These are phyloP conservation scores for Calycina marina DNA, from an alignment of 2,329 filamentous ascomycete genomes.

Conservation along the genomic window DNA sequence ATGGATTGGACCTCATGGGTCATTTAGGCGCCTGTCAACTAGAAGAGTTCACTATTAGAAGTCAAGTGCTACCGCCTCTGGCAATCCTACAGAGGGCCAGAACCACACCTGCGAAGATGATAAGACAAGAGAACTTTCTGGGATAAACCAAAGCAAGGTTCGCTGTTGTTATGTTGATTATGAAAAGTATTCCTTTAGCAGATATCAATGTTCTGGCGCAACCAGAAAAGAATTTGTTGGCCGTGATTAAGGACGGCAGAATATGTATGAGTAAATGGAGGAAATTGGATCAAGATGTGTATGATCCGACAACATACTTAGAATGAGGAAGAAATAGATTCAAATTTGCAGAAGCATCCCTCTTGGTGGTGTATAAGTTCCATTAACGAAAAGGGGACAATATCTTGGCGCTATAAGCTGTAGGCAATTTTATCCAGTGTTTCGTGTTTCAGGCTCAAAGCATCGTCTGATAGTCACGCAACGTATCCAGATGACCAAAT, in stretches of 20 bases:
- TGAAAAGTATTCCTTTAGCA: conserved; percentile 38
- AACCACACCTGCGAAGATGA: conserved; percentile 34
- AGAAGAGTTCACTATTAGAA: conserved; percentile 32
- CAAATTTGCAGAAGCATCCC: no score
- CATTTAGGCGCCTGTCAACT: conserved; percentile 33
- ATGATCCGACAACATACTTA: no score
- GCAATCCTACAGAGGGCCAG: conserved; percentile 36
- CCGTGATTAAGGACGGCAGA: conserved; percentile 39
- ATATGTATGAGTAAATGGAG: conserved; percentile 21
- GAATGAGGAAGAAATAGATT: no score
- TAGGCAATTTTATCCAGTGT: no score
- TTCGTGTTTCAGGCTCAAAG: not conserved
- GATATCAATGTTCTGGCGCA: conserved; percentile 34
- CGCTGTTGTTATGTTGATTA: conserved; percentile 36
- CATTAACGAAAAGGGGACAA: no score
- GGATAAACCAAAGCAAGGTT: conserved; percentile 36
- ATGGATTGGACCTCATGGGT: conserved; percentile 38
- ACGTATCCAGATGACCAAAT: not conserved
- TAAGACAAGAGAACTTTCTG: conserved; percentile 30
- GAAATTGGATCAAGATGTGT: no score
- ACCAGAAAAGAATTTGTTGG: conserved; percentile 32
- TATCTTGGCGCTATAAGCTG: no score
- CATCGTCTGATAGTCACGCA: not conserved
- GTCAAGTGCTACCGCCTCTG: conserved; percentile 26
- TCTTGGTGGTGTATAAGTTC: no score